Conservation (phyloP, 2,329 filamentous ascomycete species). For the Alternaria panax region DNA sequence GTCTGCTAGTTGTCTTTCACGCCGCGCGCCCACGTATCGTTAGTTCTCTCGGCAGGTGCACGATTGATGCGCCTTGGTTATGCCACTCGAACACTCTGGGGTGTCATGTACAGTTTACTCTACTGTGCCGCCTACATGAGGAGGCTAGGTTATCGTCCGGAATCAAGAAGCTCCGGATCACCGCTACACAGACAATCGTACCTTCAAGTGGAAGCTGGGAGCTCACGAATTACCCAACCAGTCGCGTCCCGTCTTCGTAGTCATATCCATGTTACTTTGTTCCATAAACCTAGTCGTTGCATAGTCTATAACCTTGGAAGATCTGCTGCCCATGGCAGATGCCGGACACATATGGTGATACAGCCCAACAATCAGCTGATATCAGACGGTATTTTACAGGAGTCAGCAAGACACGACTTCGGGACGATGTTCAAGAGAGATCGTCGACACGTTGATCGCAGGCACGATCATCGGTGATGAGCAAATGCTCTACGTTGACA, state of each 20-base stretch:
- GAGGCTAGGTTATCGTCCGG: neutral
- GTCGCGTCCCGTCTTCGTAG: neutral
- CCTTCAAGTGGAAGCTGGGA: neutral
- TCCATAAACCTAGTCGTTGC: neutral
- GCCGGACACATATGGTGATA: neutral
- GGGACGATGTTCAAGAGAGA: neutral
- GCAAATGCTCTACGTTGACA: neutral
- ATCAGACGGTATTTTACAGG: neutral
- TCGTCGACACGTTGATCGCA: neutral
- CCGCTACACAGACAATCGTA: neutral
- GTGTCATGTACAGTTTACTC: neutral
- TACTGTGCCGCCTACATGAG: neutral
- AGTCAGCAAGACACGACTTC: neutral
- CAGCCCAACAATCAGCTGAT: slow-evolving; percentile 1
- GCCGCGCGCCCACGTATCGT: neutral
- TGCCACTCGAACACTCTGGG: neutral
- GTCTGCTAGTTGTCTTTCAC: neutral
- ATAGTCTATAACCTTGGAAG: neutral
- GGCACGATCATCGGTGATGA: neutral
- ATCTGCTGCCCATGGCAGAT: neutral
- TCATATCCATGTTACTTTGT: neutral
- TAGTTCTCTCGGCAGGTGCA: neutral
- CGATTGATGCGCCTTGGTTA: neutral
- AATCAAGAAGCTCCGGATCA: neutral
- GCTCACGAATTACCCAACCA: neutral